Base-by-base conservation (phyloP, 2,329 filamentous ascomycete species). In the Rhynchosporium graminicola region DNA sequence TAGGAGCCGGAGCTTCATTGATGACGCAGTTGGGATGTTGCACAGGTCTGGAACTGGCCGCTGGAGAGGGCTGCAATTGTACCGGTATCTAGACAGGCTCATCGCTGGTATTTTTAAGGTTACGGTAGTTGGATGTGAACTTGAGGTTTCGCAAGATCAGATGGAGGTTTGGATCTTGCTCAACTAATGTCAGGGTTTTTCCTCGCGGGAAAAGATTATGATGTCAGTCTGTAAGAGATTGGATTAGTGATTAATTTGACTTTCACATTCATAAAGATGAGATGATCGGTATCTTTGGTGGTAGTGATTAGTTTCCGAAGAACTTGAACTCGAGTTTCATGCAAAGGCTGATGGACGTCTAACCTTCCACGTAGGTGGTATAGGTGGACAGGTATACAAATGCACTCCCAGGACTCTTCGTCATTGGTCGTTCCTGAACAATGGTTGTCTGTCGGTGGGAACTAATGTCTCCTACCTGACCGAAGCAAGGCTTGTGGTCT, bases 21-120 rank as follows among this genome's bases (percentile, higher is more conserved):
- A 38, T 60, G 56, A 54, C 57, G 54, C 59, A 57, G 63, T 62
- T 36, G 28, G 26, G 33, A 20, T 48, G 29, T 47, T 50, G 43
- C 45, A 54, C n/a, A 42, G 33, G 38, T 54, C 51, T 54, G 38
- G 51, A 54, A 42, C 36, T 13, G 50, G 50, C 48, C 15, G 26
- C 20, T 42, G 12, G 2, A 9, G 20, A n/a, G 6, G 15, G 26
- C 33, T 52, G 20, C n/a, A 31, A 26, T 36, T 38, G 33, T 10
- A 6, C 33, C 33, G 6, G 9, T 10, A 6, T 36, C 6, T 36
- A 36, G 33, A 36, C 33, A 31, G 28, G 47, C 47, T 26, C 10
- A 29, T 50, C 47, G 47, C 20, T 54, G 33, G 20, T 9, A 9
- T 8, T 20, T 54, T 54, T 28, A 54, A 42, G 51, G 36, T 54